Evolutionary conservation across 2,329 filamentous ascomycete species (phyloP), one percentile per base, ranked within the genome.

Genomic region (Aquanectria penicillioides): DNA sequence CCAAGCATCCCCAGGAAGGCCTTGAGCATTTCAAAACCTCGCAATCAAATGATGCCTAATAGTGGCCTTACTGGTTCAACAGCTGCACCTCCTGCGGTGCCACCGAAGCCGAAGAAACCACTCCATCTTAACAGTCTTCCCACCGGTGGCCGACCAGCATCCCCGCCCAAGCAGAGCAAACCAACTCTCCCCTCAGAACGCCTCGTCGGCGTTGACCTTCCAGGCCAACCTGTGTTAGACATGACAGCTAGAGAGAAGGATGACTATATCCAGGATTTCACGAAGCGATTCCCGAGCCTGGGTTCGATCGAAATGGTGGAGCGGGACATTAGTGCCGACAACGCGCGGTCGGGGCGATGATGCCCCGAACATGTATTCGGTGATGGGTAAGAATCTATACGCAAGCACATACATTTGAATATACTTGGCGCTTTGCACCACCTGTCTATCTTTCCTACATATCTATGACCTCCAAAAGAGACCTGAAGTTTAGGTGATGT

Each of bases 221-320:
- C 80, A 1, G 82, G 78, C 1, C 80, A 82, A 61, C 80, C 83
- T 3, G 73, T 77, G 47, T 70, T 86, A 57, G 82, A 85, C 37
- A 87, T 87, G 85, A 82, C 80, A 52, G 72, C 78, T 4, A 78
- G 81, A 63, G 83, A 89, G 67, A 86, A 81, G 71, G 86, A 88
- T 40, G 91, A 93, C 66, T 89, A 89, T 69, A 74, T 89, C 38
- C 75, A 78, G 58, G 76, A 92, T 71, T 97, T 98, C 73, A 89
- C 89, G 60, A 93, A 93, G 76, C 83, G 93, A 57, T 97, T 93
- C 75, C 94, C 94, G 1, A 96, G 91, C 72, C 78, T 98, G 57
- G 89, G 88, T 54, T 86, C 92, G 9, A 86, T 97, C 66, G 94
- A 97, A 78, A 91, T 94, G 88, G 90, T 93, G n/a, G 91, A 95